Evolutionary conservation across 768 basidiomycete genomes (phyloP).

Genomic region (Mycena filopes): DNA sequence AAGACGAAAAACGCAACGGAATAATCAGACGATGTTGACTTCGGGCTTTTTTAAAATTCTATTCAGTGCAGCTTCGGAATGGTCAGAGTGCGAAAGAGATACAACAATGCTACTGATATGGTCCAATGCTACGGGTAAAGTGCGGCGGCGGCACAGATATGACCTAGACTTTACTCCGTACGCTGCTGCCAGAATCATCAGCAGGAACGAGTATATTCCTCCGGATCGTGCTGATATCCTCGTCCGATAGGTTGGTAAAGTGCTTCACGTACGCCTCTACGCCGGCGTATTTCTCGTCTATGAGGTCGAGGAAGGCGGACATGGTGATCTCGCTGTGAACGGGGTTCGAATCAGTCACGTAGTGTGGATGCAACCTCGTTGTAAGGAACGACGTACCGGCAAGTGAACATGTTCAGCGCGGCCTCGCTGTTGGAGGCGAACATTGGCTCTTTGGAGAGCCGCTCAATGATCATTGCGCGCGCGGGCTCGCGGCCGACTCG

Average conservation of each 20-base stretch:
- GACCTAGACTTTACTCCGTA: constrained; percentile 23
- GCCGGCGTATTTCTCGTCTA: constrained; percentile 75
- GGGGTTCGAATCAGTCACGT: no score
- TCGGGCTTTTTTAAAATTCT: background rate
- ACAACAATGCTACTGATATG: background rate
- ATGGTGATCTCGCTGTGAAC: constrained; percentile 75
- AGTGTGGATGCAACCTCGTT: no score
- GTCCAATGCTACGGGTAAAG: no score
- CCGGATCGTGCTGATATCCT: constrained; percentile 70
- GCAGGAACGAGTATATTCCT: constrained; percentile 61
- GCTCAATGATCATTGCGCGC: constrained; percentile 73
- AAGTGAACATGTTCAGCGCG: constrained; percentile 86
- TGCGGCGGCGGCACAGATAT: no score
- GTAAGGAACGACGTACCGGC: constrained; percentile 61
- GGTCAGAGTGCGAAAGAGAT: background rate
- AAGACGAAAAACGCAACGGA: constrained; percentile 33
- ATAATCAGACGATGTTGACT: constrained; percentile 28
- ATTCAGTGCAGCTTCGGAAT: background rate
- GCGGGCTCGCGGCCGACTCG: constrained; percentile 84
- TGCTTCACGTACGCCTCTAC: constrained; percentile 70
- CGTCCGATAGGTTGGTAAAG: constrained; percentile 67
- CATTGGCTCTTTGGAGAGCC: constrained; percentile 75
- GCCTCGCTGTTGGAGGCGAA: constrained; percentile 81
- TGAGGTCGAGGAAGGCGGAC: constrained; percentile 71
- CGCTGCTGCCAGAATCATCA: background rate